Base-by-base conservation (phyloP, 1,139 yeast genomes). In the Yamadazyma oceani region DNA sequence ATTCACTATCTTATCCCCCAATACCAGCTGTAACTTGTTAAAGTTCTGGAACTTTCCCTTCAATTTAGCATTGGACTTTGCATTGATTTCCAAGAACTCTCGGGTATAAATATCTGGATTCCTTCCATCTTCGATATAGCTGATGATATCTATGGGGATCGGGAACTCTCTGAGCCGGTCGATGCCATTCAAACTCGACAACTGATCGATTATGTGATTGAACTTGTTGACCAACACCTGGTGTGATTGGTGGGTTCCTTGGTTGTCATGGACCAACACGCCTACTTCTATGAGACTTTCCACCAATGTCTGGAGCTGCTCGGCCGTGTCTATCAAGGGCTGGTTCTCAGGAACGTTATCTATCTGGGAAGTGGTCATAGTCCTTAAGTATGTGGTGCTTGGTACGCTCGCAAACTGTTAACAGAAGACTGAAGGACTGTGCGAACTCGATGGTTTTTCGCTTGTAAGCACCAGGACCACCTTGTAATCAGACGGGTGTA, bases 71-170 rank as follows among this genome's bases (percentile, higher is more conserved):
- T 92, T 92, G 43, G 89, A 82, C 51, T 87, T 83, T 21, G 90
- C 83, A 15, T 92, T 85, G 31, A 92, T 87, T 58, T 92, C 98
- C 9, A 90, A 88, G 62, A 92, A 92, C 62, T 94, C 98, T 56
- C 98, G 74, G 0, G 97, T 89, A 60, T 92, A 92, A 34, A 92
- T 90, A 56, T 92, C 97, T 0, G 99, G 98, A 55, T 92, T 92
- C 48, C 98, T 71, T 2, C 98, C 98, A 53, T 89, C 95, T 56
- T 92, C 97, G 32, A 92, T 87, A 56, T 92, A 85, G 43, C 82
- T 81, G 6, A 87, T 65, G 12, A 87, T 89, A 54, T 87, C 96
- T 32, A 83, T 58, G 0, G 96, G 95, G 2, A 87, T 71, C 1
- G 82, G 78, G 37, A 56, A 69, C 38, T 68, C 63, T 26, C 51